These are phyloP conservation scores for Coniochaeta ligniaria DNA, from an alignment of 2,329 filamentous ascomycete genomes.

Conservation along the genomic window DNA sequence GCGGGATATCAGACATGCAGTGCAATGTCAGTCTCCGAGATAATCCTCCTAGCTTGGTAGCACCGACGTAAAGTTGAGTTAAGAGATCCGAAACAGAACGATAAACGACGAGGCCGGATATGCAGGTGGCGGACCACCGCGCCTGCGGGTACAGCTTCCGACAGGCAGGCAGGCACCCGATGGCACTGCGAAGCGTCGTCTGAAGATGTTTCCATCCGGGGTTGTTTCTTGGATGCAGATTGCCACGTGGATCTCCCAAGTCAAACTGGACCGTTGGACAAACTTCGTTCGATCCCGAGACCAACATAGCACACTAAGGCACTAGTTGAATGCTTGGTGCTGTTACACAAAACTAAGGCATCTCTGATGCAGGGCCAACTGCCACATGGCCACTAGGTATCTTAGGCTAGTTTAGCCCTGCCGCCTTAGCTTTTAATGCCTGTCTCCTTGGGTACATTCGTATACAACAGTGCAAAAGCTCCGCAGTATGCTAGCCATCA, in stretches of 20 bases:
- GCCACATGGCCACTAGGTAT: too few relatives aligned
- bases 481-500: neutral
- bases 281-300: neutral
- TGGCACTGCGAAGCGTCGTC: neutral
- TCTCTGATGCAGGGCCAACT: neutral
- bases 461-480: neutral
- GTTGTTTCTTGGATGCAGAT: neutral
- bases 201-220: neutral
- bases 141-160: neutral
- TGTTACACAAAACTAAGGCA: conserved; percentile 1
- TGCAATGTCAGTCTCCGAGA: neutral
- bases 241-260: neutral
- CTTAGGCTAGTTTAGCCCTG: neutral
- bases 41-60: neutral
- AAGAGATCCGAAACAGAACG: neutral
- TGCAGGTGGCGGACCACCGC: neutral
- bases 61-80: neutral
- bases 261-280: neutral
- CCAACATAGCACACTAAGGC: neutral
- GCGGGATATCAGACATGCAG: neutral
- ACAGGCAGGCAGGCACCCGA: neutral
- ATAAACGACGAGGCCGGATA: neutral
- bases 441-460: neutral
- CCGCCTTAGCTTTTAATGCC: neutral
- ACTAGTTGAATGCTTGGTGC: neutral